Base-by-base conservation (phyloP, 306 rosid species). In the Heteromeles arbutifolia region DNA sequence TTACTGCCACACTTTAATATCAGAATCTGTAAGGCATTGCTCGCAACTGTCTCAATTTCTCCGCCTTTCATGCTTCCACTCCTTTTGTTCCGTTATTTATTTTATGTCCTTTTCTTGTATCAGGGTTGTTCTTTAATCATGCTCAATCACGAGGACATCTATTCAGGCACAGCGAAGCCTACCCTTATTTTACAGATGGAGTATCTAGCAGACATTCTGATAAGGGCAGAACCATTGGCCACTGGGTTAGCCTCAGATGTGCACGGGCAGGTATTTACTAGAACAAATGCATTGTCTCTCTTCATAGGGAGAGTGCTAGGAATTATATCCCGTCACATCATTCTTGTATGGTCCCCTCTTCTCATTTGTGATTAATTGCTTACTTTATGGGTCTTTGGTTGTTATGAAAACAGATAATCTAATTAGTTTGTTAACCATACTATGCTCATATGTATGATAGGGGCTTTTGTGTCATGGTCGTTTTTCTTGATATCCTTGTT, bases 211-310 rank as follows among this genome's bases (percentile, higher is more conserved):
- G 96, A 86, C 44, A 79, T 95, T 77, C 82, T 87, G 88, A 81
- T 92, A 74, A 92, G 84, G 81, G 90, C 83, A 39, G 97, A 87
- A 72, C 97, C 99, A 12, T 82, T 95, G 84, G 89, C 92, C 83
- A 95, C 97, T 79, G 99, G 99, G 77, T 85, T 88, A 81, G 97
- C 99, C 58, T 88, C 88, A 82, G 99, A 95, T 70, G 99, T 92
- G 85, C 97, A 95, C 81, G 99, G 99, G 67, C 99, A 95, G 99
- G 97, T 95, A 81, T 71, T 34, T 81, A 22, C 67, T 34, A 19
- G 52, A 56, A 85, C 65, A 79, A 63, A 37, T 24, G 29, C 52
- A 78, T 32, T 18, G 77, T 31, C 26, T 25, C 18, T 34, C 53
- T 57, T 72, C 18, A 58, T 34, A 13, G 3, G 17, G 26, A 53